Evolutionary conservation across 2,329 filamentous ascomycete genomes (phyloP).

Genomic region (Gliomastix tumulicola): DNA sequence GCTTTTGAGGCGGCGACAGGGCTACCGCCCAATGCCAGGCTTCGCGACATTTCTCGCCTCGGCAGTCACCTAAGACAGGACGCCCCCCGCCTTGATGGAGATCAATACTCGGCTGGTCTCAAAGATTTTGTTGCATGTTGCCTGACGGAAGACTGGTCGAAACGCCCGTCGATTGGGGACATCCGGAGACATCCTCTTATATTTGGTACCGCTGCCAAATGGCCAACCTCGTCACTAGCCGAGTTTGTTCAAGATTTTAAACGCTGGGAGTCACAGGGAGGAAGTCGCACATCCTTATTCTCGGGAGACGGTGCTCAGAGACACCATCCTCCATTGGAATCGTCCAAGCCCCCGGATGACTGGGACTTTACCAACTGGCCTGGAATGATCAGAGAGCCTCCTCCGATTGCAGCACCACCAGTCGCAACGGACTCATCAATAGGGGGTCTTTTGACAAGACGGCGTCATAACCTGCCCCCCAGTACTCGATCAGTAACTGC

Average conservation of each 20-base stretch:
- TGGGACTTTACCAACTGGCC: conserved; percentile 64
- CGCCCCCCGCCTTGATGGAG: conserved; percentile 63
- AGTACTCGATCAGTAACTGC: conserved; percentile 49
- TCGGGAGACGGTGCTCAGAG: conserved; percentile 51
- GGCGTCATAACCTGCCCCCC: conserved; percentile 52
- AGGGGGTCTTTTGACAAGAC: no score
- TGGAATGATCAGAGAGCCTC: conserved; percentile 55
- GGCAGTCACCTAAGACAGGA: conserved; percentile 52
- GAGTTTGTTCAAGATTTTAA: conserved; percentile 66
- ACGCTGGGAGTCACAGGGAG: conserved; percentile 68
- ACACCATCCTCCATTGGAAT: conserved; percentile 34
- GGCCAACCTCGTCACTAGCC: conserved; percentile 57
- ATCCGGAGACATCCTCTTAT: conserved; percentile 67
- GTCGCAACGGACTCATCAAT: no score
- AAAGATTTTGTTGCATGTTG: conserved; percentile 68
- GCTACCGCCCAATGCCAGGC: conserved; percentile 59
- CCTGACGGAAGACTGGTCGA: conserved; percentile 59
- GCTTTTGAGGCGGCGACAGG: conserved; percentile 77
- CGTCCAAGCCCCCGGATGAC: conserved; percentile 47
- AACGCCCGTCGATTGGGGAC: conserved; percentile 62
- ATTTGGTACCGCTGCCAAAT: conserved; percentile 50
- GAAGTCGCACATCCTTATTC: conserved; percentile 60
- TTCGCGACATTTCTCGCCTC: conserved; percentile 37
- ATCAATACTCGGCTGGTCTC: conserved; percentile 61
- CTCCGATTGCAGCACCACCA: conserved; percentile 42